Percentiles rank a stretch among this genome's conserved stretches.
Conservation (phyloP, 2,329 filamentous ascomycete species). For the Lomentospora prolificans region DNA sequence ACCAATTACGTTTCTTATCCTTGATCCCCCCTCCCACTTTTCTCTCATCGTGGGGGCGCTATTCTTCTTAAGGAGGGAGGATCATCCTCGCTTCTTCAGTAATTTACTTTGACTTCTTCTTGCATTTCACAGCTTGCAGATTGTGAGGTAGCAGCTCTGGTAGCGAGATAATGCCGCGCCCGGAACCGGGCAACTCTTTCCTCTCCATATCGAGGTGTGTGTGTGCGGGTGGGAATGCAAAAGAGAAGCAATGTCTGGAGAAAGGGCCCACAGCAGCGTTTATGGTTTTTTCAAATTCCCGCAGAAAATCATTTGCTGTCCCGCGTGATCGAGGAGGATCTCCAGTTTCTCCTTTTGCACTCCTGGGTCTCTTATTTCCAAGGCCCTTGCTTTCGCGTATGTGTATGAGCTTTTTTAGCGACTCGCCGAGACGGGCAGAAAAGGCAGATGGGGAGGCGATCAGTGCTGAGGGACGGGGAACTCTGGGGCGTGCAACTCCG, state of each 20-base stretch:
- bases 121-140: not conserved
- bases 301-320: not conserved
- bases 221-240: too few species aligned
- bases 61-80: not conserved
- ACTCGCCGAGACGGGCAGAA: not conserved
- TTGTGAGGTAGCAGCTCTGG: not conserved
- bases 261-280: not conserved
- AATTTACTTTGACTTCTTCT: too few species aligned
- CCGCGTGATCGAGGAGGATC: not conserved
- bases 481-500: not conserved
- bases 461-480: not conserved
- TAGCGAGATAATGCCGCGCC: not conserved
- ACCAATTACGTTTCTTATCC: not conserved
- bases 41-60: not conserved
- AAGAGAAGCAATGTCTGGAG: not conserved
- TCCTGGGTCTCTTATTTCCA: not conserved
- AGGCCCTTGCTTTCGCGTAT: not conserved
- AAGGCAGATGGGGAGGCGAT: not conserved
- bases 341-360: not conserved
- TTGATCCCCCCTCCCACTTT: not conserved
- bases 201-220: too few species aligned
- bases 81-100: not conserved
- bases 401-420: not conserved
- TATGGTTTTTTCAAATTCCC: not conserved
- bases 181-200: not conserved